Base-by-base conservation (phyloP, 2,329 filamentous ascomycete genomes). In the Ilyonectria mors-panacis region DNA sequence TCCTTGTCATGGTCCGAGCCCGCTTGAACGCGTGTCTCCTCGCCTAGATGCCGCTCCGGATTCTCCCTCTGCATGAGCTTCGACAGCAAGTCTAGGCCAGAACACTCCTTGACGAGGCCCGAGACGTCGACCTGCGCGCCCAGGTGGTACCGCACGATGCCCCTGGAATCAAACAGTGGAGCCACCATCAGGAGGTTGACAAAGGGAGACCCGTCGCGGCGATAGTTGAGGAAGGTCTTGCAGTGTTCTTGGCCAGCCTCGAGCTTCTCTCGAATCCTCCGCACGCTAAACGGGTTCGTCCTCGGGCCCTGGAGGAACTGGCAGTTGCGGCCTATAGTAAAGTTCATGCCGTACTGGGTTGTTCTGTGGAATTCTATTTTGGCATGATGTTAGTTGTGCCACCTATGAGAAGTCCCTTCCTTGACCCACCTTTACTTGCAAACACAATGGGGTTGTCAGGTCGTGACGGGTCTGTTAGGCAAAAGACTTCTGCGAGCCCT, bases 121-220 rank as follows among this genome's bases (percentile, higher is more conserved):
- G 89, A 92, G 6, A 94, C 82, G 68, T 94, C 92, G 35, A 94
- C 88, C 76, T 94, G 91, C 0, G 91, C 91, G 26, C 92, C 92
- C 61, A 94, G 88, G 74, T 89, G 81, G 76, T 94, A 94, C 30
- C 91, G 86, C 1, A 92, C 85, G 0, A 84, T 83, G 2, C 92
- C 92, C 19, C 88, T 86, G 48, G 87, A 91, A 74, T 94, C 92
- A 70, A 90, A 87, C 0, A 94, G 81, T 0, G 92, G 92, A 1
- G 92, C 89, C n/a, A 89, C 87, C 89, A 93, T 93, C 26, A 94
- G 83, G 2, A 94, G 84, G 68, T 94, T 94, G 86, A 94, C 91
- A 75, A 94, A 94, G 0, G 91, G 91, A 1, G 91, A 92, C 0
- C 92, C 92, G 72, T 94, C 92, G 19, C 92, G 88, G 35, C 92